Conservation (phyloP, 2,329 filamentous ascomycete species). For the Fusarium siculi region DNA sequence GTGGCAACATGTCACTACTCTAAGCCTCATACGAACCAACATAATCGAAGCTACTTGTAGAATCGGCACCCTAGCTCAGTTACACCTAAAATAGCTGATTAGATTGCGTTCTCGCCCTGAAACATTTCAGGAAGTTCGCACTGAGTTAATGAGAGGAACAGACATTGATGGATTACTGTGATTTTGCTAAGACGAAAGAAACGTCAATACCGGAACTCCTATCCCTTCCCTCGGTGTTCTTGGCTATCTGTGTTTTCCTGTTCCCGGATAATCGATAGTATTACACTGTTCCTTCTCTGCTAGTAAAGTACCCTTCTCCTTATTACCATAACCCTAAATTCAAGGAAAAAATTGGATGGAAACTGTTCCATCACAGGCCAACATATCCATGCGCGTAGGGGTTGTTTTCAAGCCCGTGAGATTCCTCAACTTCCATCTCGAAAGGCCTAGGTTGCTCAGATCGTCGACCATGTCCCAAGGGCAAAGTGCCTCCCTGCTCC, state of each 20-base stretch:
- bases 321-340: conserved; percentile 21
- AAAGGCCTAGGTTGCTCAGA: conserved; percentile 36
- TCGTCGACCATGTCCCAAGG: conserved; percentile 29
- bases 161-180: background rate
- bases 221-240: conserved; percentile 23
- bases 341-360: conserved; percentile 18
- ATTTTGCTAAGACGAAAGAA: conserved; percentile 21
- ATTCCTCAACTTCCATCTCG: conserved; percentile 43
- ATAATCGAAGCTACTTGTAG: background rate
- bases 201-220: conserved; percentile 42
- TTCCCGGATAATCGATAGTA: conserved; percentile 28
- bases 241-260: conserved; percentile 26
- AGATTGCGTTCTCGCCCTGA: background rate
- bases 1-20: conserved; percentile 32
- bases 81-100: background rate
- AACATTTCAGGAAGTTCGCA: background rate
- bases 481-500: conserved; percentile 49
- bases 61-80: background rate
- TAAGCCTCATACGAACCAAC: background rate
- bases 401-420: conserved; percentile 27
- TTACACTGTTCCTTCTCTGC: conserved; percentile 32
- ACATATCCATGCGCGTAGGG: conserved; percentile 17
- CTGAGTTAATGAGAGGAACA: background rate
- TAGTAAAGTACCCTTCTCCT: conserved; percentile 36
- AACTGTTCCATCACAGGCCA: conserved; percentile 7